phyloP scores from a whole-genome alignment of 2,329 filamentous ascomycete genomes.

The Erysiphe pulchra region DNA sequence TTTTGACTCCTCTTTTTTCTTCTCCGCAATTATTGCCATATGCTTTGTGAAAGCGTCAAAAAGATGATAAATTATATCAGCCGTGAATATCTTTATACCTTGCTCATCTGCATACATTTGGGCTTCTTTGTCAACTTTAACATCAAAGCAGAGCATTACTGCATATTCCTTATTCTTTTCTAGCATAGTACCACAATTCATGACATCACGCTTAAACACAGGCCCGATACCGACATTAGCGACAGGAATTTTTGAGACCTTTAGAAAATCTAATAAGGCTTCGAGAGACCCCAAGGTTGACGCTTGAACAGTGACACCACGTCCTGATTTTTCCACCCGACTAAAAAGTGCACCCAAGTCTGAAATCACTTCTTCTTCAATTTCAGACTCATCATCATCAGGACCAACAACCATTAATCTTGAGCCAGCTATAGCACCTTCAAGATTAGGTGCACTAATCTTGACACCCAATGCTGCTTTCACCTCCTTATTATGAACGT shows the following conservation, averaged over 20 bases:
- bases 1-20: constrained; percentile 92
- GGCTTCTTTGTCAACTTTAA: constrained; percentile 96
- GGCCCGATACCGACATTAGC: constrained; percentile 93
- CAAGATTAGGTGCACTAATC: constrained; percentile 86
- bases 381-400: constrained; percentile 87
- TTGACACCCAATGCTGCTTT: constrained; percentile 97
- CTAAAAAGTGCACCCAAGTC: constrained; percentile 80
- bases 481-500: constrained; percentile 98
- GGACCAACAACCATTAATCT: constrained; percentile 81
- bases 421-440: constrained; percentile 89
- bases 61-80: constrained; percentile 96
- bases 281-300: constrained; percentile 94
- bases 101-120: constrained; percentile 75
- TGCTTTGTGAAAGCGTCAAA: constrained; percentile 94
- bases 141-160: constrained; percentile 99
- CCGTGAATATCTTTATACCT: constrained; percentile 92
- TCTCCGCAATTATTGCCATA: constrained; percentile 63
- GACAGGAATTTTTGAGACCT: constrained; percentile 87
- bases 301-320: constrained; percentile 89
- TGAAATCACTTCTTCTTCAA: constrained; percentile 87
- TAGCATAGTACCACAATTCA: constrained; percentile 85
- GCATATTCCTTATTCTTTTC: constrained; percentile 87
- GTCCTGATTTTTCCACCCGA: constrained; percentile 73
- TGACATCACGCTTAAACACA: constrained; percentile 93
- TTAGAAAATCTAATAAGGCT: constrained; percentile 86